Evolutionary conservation across 2,329 filamentous ascomycete genomes (phyloP).

Genomic region (Cladosporium sp.): DNA sequence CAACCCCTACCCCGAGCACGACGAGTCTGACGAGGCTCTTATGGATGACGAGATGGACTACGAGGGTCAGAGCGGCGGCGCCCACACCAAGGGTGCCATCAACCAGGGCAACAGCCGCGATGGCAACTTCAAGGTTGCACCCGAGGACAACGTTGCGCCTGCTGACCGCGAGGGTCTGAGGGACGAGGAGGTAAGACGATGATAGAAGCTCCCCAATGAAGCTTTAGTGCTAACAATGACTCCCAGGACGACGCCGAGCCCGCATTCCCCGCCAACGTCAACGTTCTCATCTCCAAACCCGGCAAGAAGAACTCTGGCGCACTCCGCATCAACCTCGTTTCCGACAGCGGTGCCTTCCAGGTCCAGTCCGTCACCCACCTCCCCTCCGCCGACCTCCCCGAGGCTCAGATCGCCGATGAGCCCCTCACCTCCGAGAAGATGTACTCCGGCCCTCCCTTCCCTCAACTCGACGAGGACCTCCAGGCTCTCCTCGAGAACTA

Average conservation of each 20-base stretch:
- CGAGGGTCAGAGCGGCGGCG: constrained; percentile 50
- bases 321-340: constrained; percentile 78
- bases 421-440: constrained; percentile 54
- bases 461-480: constrained; percentile 91
- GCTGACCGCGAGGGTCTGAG: constrained; percentile 54
- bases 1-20: constrained; percentile 50
- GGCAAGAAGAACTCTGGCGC: constrained; percentile 67
- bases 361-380: constrained; percentile 92
- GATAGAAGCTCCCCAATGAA: not conserved
- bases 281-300: constrained; percentile 83
- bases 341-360: constrained; percentile 78
- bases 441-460: constrained; percentile 89
- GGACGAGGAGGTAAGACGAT: constrained; percentile 45
- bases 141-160: constrained; percentile 54
- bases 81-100: constrained; percentile 53
- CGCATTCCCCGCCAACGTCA: constrained; percentile 71
- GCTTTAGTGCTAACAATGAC: constrained; percentile 30
- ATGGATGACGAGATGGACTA: constrained; percentile 35
- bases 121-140: constrained; percentile 51
- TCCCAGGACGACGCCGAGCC: constrained; percentile 10
- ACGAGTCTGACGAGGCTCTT: constrained; percentile 44
- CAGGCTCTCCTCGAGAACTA: constrained; percentile 89
- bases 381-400: constrained; percentile 70
- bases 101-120: constrained; percentile 50
- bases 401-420: constrained; percentile 59